phyloP scores from a whole-genome alignment of 805 yeast species.

The Starmerella davenportii region DNA sequence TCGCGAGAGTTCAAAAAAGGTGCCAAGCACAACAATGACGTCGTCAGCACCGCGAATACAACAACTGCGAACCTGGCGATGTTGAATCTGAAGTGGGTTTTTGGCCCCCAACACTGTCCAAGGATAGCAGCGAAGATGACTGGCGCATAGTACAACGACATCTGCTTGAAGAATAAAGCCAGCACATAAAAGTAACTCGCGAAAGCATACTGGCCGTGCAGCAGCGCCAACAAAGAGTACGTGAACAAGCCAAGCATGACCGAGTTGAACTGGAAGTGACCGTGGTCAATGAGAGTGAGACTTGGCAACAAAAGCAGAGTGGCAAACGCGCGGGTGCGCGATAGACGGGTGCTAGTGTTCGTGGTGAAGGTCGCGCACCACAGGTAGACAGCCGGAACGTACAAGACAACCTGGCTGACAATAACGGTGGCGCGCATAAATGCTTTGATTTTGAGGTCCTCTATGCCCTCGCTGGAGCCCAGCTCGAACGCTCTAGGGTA shows the following conservation, averaged over 20 bases:
- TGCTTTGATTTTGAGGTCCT: conserved; percentile 46
- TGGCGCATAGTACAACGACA: conserved; percentile 88
- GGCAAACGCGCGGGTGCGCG: conserved; percentile 58
- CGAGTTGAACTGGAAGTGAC: conserved; percentile 89
- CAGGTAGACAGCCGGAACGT: conserved; percentile 57
- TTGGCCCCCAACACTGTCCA: conserved; percentile 33
- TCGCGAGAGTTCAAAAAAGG: conserved; percentile 38
- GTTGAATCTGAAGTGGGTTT: conserved; percentile 2
- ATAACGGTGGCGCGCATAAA: conserved; percentile 73
- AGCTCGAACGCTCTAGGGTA: conserved; percentile 62
- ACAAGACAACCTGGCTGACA: conserved; percentile 52
- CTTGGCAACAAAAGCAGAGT: conserved; percentile 75
- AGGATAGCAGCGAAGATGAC: conserved; percentile 66
- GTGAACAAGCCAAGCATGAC: conserved; percentile 84
- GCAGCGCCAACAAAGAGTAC: conserved; percentile 45
- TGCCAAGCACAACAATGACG: conserved; percentile 34
- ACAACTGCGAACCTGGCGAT: conserved; percentile 35
- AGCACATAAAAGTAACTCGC: conserved; percentile 65
- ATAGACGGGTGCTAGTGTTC: conserved; percentile 18
- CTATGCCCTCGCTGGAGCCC: conserved; percentile 58
- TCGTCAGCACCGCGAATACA: conserved; percentile 41
- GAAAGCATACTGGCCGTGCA: conserved; percentile 37
- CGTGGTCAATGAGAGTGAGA: conserved; percentile 75
- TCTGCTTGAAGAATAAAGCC: conserved; percentile 76
- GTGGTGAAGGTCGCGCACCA: conserved; percentile 1